Percentiles rank a stretch among this genome's conserved stretches.
Conservation (phyloP, 306 rosid genomes). For the Pachyrhizus erosus region DNA sequence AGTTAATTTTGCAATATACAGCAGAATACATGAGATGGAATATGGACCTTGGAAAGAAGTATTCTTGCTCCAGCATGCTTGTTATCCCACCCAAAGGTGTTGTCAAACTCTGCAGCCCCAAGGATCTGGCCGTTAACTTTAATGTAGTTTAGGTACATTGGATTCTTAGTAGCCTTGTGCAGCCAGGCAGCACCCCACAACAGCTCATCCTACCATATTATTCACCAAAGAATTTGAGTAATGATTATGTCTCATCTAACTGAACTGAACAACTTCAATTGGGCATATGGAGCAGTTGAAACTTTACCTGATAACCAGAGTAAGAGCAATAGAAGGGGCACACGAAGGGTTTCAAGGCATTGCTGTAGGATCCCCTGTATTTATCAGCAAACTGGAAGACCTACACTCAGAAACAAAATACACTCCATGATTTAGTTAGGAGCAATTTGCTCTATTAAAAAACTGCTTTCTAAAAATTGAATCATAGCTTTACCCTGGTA, state of each 20-base stretch:
- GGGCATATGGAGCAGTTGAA: neutral
- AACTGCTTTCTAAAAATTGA: neutral
- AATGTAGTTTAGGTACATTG: conserved; percentile 78
- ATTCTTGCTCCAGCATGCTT: conserved; percentile 97
- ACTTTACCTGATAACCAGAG: conserved; percentile 87
- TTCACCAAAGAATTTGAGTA: neutral
- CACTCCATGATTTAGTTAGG: neutral
- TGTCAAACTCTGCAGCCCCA: conserved; percentile 87
- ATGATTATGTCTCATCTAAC: neutral
- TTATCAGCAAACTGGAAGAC: conserved; percentile 94
- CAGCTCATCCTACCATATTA: conserved; percentile 77
- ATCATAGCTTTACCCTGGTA: conserved; percentile 56
- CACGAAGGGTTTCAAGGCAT: conserved; percentile 64
- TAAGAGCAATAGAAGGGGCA: conserved; percentile 90
- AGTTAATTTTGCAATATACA: neutral
- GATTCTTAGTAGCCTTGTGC: conserved; percentile 87
- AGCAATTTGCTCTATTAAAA: neutral
- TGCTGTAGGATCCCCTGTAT: conserved; percentile 87
- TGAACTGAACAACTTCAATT: neutral
- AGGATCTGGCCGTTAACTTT: conserved; percentile 85
- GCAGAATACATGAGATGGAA: neutral
- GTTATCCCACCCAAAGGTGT: conserved; percentile 98
- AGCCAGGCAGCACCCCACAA: conserved; percentile 99
- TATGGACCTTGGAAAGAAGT: conserved; percentile 87
- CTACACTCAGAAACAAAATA: conserved; percentile 45